Base-by-base conservation (phyloP, 2,329 filamentous ascomycete genomes). In the Paecilomyces dactylethromorphus region DNA sequence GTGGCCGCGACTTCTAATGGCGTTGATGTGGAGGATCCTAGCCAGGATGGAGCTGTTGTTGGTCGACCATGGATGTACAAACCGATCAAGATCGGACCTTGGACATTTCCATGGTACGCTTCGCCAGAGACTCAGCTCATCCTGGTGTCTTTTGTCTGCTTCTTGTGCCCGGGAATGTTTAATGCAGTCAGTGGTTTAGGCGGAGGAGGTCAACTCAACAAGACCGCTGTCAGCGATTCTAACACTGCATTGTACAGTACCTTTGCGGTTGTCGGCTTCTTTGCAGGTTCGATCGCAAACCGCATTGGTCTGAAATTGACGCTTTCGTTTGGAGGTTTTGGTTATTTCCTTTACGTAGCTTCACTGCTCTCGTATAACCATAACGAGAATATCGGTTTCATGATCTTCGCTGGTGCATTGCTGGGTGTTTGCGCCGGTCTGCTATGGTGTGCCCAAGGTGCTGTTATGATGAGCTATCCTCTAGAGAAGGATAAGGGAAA, bases 401-500 rank as follows among this genome's bases (percentile, higher is more conserved):
- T 80, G 53, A 77, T 81, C 56, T 79, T 81, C 60, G 71, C 78
- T 3, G 80, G 80, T 54, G 79, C 78, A 2, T 64, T 82, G 18
- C 68, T 82, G 18, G 80, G 80, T 66, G 66, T 79, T 26, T 81
- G 78, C 60, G 80, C 78, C 22, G 78, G 77, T 62, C 69, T 81
- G 56, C 65, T 82, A 49, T 82, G 80, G 80, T 78, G 76, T 58
- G 79, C 79, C 1, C 79, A 82, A 63, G 79, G 79, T 53, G 76
- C 79, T 1, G 75, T 82, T 54, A 81, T 82, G 78, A 93, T 96
- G 85, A 87, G 89, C 49, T 96, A 96, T 73, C 92, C 92, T 1
- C 80, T 84, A 21, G 92, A 96, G 76, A 75, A 84, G 33, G 84
- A 85, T 63, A 96, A 96, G 81, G 92, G 92, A 52, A 87, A 87